A percentile compares a stretch with the other conserved stretches of the same genome.
Conservation (phyloP, 352 stramenopile genomes). For the Phytophthora pinifolia region DNA sequence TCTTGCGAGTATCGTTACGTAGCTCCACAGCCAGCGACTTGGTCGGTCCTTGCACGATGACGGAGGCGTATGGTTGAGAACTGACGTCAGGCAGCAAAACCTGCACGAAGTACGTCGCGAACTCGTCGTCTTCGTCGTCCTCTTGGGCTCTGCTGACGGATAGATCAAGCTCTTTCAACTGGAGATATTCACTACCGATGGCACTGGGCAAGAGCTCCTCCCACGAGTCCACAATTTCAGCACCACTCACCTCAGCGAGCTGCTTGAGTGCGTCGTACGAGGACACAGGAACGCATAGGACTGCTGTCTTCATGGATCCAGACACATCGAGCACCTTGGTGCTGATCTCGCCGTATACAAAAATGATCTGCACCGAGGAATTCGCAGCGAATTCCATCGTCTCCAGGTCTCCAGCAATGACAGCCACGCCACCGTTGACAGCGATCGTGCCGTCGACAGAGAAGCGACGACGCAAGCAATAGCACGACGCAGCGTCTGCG, state of each 20-base stretch:
- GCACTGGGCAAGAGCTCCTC: constrained; percentile 27
- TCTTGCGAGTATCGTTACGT: constrained; percentile 11
- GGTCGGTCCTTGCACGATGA: constrained; percentile 25
- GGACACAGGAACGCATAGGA: constrained; percentile 25
- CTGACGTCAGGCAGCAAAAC: background rate
- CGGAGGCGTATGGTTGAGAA: constrained; percentile 11
- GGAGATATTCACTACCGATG: constrained; percentile 19
- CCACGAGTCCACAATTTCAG: constrained; percentile 27
- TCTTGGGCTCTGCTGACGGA: constrained; percentile 8
- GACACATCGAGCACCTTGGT: constrained; percentile 11
- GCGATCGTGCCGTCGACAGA: background rate
- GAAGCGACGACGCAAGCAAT: constrained; percentile 1
- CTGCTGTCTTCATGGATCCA: constrained; percentile 3
- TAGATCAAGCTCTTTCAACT: constrained; percentile 13
- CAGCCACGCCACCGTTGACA: constrained; percentile 12
- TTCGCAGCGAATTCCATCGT: background rate
- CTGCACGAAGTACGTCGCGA: constrained; percentile 18
- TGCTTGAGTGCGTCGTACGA: constrained; percentile 13
- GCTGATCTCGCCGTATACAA: constrained; percentile 24
- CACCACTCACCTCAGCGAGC: constrained; percentile 29
- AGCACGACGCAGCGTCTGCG: background rate
- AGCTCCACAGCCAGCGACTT: constrained; percentile 26
- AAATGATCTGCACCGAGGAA: constrained; percentile 14
- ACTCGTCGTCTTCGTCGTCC: constrained; percentile 17
- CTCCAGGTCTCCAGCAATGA: constrained; percentile 20